Base-by-base conservation (phyloP, 2,329 filamentous ascomycete genomes). In the Fusarium udum region DNA sequence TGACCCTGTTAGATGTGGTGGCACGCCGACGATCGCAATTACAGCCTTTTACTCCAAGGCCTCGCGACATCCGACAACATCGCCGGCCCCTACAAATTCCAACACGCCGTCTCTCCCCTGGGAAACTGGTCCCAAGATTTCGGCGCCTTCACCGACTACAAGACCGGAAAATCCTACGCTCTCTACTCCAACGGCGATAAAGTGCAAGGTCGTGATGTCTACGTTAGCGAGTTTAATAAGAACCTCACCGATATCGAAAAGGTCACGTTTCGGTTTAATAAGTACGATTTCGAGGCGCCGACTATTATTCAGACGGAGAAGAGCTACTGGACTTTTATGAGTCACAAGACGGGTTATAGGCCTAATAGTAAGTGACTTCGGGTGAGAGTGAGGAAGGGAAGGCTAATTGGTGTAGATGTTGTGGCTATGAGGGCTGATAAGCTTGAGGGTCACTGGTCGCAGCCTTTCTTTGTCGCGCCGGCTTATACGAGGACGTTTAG, bases 61-160 rank as follows among this genome's bases (percentile, higher is more conserved):
- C 81, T 89, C 39, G 88, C 88, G 7, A 85, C 85, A 4, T 84
- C 88, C 1, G 84, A 88, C 61, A 85, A 83, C 34, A 85, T 88
- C 61, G 82, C 81, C 0, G 88, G 88, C 0, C 88, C 88, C 0
- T 90, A 90, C 76, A 83, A 75, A 4, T 90, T 89, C 65, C 81
- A 88, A 20, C 83, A 87, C 45, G 89, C 87, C 2, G 86, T 84
- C 1, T 81, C 85, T 0, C 89, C 89, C 0, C 84, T 90, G 0
- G 88, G 88, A 4, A 91, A 90, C 77, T 90, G 88, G 89, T 89
- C 87, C 0, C 89, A 91, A 71, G 89, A 91, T 62, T 91, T 89
- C 51, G 89, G 89, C 15, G 81, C 90, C 28, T 90, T 91, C 69
- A 88, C 87, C 8, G 89, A 91, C 73, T 87, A 87, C 79, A 89